A percentile compares a stretch with the other conserved stretches of the same genome.
Conservation (phyloP, 129 eudicot species). For the Helianthus annuus region DNA sequence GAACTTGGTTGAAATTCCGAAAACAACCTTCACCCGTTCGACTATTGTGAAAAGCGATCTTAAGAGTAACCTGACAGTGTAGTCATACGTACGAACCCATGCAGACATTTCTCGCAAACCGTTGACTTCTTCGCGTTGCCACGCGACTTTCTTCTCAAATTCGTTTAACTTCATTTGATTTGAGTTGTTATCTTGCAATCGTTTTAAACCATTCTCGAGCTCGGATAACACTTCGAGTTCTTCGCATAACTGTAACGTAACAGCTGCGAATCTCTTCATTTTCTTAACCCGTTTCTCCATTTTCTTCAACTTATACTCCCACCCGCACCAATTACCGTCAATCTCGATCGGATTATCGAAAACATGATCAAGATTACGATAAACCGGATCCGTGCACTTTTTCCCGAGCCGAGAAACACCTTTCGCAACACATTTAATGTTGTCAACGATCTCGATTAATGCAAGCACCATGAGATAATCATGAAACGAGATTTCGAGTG, state of each 20-base stretch:
- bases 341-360: constrained; percentile 45
- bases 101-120: too few species aligned
- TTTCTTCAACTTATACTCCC: constrained; percentile 81
- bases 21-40: constrained; percentile 56
- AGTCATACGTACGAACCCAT: too few species aligned
- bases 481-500: constrained; percentile 61
- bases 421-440: constrained; percentile 44
- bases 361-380: constrained; percentile 60
- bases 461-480: constrained; percentile 70
- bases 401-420: constrained; percentile 70
- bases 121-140: too few species aligned
- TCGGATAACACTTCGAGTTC: constrained; percentile 82
- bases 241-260: constrained; percentile 66
- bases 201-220: constrained; percentile 70
- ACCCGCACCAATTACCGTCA: constrained; percentile 55
- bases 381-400: constrained; percentile 59
- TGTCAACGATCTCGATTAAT: constrained; percentile 56
- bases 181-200: constrained; percentile 50
- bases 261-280: constrained; percentile 46
- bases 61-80: too few species aligned
- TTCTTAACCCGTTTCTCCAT: constrained; percentile 59
- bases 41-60: too few species aligned
- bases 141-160: too few species aligned
- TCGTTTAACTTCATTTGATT: constrained; percentile 5
- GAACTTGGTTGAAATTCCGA: constrained; percentile 34